Conservation (phyloP, 805 yeast species). For the Grigorovia transvaalensis region DNA sequence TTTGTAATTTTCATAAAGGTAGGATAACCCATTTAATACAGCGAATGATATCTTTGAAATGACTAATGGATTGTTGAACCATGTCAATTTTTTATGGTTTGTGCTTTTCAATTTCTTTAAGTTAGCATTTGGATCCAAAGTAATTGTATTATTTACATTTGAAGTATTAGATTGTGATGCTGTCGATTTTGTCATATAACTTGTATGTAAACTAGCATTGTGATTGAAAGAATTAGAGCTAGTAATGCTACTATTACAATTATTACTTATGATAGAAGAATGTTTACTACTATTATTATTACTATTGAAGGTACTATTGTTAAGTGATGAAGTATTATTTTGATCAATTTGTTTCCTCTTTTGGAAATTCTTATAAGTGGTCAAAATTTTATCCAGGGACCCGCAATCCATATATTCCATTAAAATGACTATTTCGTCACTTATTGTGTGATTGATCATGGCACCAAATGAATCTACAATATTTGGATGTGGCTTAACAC, state of each 20-base stretch:
- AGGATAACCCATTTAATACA: slow-evolving; percentile 71
- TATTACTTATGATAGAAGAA: not conserved
- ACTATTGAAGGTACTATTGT: not conserved
- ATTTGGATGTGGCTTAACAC: slow-evolving; percentile 66
- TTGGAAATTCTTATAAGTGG: slow-evolving; percentile 44
- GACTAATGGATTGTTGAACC: slow-evolving; percentile 40
- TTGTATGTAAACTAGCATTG: not conserved
- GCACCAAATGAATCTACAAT: slow-evolving; percentile 92
- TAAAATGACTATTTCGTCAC: slow-evolving; percentile 70
- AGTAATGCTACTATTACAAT: too few relatives aligned
- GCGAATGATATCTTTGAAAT: slow-evolving; percentile 65
- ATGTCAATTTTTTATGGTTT: slow-evolving; percentile 6
- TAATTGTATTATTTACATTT: not conserved
- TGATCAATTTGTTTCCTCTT: slow-evolving; percentile 6
- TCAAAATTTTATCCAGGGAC: slow-evolving; percentile 70
- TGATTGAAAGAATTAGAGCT: not conserved
- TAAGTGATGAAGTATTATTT: not conserved
- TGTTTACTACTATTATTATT: not conserved
- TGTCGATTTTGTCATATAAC: not conserved
- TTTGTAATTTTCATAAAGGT: slow-evolving; percentile 71
- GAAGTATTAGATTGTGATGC: not conserved
- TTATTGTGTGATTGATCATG: slow-evolving; percentile 42
- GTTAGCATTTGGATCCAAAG: not conserved
- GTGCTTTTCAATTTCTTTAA: not conserved
- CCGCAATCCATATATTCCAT: slow-evolving; percentile 97